These are phyloP conservation scores for Marasmius oreades DNA, from an alignment of 1,284 basidiomycete genomes.

Conservation along the genomic window DNA sequence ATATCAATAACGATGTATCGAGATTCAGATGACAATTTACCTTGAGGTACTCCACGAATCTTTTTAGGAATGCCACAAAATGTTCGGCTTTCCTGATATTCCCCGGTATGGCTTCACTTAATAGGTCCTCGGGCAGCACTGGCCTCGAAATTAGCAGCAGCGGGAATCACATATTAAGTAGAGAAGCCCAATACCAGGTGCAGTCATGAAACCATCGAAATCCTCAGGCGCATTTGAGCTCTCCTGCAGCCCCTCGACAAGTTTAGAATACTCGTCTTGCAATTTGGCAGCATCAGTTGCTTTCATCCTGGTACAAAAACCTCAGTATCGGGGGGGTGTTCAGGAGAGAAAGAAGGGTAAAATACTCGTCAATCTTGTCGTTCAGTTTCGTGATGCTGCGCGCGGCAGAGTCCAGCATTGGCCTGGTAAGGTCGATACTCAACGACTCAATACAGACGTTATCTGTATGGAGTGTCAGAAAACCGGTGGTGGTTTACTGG, in stretches of 20 bases:
- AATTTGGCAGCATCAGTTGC: slow-evolving; percentile 90
- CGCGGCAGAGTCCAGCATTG: slow-evolving; percentile 95
- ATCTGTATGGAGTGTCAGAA: slow-evolving; percentile 44
- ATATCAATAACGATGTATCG: slow-evolving; percentile 8
- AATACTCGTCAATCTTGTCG: slow-evolving; percentile 93
- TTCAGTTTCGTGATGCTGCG: slow-evolving; percentile 86
- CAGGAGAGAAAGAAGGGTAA: slow-evolving; percentile 1
- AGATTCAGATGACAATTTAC: slow-evolving; percentile 35
- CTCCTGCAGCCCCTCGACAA: slow-evolving; percentile 94
- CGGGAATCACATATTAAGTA: slow-evolving; percentile 7
- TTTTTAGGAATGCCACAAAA: slow-evolving; percentile 97
- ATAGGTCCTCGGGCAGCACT: slow-evolving; percentile 93
- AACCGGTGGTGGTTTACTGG: background rate
- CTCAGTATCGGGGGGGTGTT: background rate
- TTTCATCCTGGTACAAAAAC: slow-evolving; percentile 74
- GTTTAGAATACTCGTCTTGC: slow-evolving; percentile 95
- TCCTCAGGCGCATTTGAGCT: slow-evolving; percentile 56
- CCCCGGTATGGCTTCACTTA: slow-evolving; percentile 95
- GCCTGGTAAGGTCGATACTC: slow-evolving; percentile 96
- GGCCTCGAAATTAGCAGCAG: slow-evolving; percentile 10
- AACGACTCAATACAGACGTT: slow-evolving; percentile 99
- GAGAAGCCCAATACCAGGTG: slow-evolving; percentile 59
- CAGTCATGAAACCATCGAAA: slow-evolving; percentile 87
- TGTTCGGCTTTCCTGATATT: slow-evolving; percentile 99
- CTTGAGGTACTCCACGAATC: slow-evolving; percentile 99